Evolutionary conservation across 371 early-diverging fungal genomes (phyloP), one percentile per base, ranked within the genome.

Genomic region (Dinochytrium kinnereticum): DNA sequence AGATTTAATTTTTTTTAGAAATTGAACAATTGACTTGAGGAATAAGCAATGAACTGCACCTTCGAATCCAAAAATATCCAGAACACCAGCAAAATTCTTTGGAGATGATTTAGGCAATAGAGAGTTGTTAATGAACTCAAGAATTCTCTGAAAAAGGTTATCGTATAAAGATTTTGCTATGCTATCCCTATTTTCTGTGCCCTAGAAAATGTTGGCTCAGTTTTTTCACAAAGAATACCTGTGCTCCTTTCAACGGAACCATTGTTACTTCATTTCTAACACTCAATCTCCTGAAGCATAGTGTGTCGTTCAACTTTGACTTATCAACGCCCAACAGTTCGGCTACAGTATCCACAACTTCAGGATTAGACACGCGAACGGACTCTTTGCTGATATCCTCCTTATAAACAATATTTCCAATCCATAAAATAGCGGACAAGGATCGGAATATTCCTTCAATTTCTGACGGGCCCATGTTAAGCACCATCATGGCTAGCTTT

Each of bases 11-110:
- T 21, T 7, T 26, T n/a, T 19, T 64, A 17, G n/a, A 24, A 36
- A 36, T 2, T 10, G 31, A n/a, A 66, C 15, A 21, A 34, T 70
- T 57, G 44, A 49, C 38, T 13, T 44, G 19, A 44, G 19, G 19
- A 44, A 7, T 13, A 44, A 7, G 7, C 44, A 19, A 44, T 13
- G 13, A 7, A 13, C 44, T 13, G 19, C 5, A 75, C 72, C 78
- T 82, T 83, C 92, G 81, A 92, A 92, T 34, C 92, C 92, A 68
- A 90, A 90, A 71, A 92, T 92, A 79, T 92, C 92, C n/a, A 92
- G 78, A 13, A 92, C 86, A 17, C 91, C 91, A 44, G 91, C 86
- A 70, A 81, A 85, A 38, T 75, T 73, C 34, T 76, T 70, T 5
- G 82, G 59, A 0, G 81, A 66, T 7, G 34, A 15, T 24, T 61